Base-by-base conservation (phyloP, 2,329 filamentous ascomycete genomes). In the Incumbomyces delicatus region DNA sequence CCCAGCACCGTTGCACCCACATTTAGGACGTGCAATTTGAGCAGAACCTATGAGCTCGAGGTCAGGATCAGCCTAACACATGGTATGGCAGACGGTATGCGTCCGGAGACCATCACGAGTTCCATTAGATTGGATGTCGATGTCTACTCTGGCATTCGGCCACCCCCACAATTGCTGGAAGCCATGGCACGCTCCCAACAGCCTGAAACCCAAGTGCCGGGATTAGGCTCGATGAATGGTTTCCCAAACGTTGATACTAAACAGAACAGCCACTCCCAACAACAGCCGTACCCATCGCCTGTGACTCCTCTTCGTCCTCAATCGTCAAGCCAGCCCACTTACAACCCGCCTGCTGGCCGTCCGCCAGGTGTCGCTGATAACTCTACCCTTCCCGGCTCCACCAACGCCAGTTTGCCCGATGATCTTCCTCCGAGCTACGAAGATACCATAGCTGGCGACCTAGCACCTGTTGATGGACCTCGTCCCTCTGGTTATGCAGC, bases 341-440 rank as follows among this genome's bases (percentile, higher is more conserved):
- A 18, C 51, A 7, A 41, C 44, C 6, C 47, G 14, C 14, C 16
- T 22, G 5, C 22, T 27, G 22, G 22, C 8, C 22, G 22, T 16
- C 46, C 48, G 4, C 18, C 6, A 12, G 49, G 48, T 12, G 47
- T 51, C 31, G n/a, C 42, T 40, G 13, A 46, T 37, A 16, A 44
- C 41, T 2, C 41, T 47, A 35, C 44, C 48, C 20, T 47, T n/a
- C 50, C 54, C 10, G 50, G 48, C 6, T 41, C 44, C 27, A 29
- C 45, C 7, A 52, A 44, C 29, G 35, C 47, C 10, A 44, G 42
- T 39, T 10, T 12, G 14, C 30, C 12, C 53, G 82, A 87, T 29
- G 87, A 92, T 47, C 86, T 87, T n/a, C 89, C 90, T 14, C 89
- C 89, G 6, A 95, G 87, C 59, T 96, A 96, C 60, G 88, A 95